A percentile compares a stretch with the other conserved stretches of the same genome.
Conservation (phyloP, 805 yeast genomes). For the Geotrichum ghanense region DNA sequence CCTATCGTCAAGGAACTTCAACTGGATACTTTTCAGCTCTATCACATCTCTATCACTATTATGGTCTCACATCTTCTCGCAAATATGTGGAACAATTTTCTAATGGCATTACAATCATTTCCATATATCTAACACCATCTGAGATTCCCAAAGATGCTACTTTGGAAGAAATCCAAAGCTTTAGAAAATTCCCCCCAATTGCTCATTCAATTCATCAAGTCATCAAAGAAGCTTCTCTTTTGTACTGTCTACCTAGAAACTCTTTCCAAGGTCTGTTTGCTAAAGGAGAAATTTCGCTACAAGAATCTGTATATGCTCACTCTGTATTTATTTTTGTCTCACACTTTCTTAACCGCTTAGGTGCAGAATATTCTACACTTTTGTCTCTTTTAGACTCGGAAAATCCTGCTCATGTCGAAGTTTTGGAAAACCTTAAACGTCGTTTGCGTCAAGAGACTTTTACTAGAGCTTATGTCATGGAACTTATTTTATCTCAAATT, state of each 20-base stretch:
- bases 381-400: constrained; percentile 49
- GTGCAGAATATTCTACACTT: constrained; percentile 74
- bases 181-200: constrained; percentile 32
- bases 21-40: constrained; percentile 82
- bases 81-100: constrained; percentile 91
- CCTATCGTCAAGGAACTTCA: constrained; percentile 73
- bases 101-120: constrained; percentile 76
- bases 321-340: constrained; percentile 86
- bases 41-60: constrained; percentile 77
- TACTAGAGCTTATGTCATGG: constrained; percentile 72
- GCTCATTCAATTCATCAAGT: constrained; percentile 81
- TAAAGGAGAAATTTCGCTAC: constrained; percentile 71
- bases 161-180: constrained; percentile 19
- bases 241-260: constrained; percentile 85
- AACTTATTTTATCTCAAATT: constrained; percentile 58
- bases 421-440: constrained; percentile 68
- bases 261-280: constrained; percentile 66
- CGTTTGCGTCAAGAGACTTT: constrained; percentile 89
- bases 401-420: constrained; percentile 60
- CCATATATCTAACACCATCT: constrained; percentile 68
- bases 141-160: constrained; percentile 33
- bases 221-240: constrained; percentile 83
- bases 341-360: constrained; percentile 88
- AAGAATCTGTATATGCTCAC: constrained; percentile 91
- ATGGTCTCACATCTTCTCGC: constrained; percentile 72